Conservation (phyloP, 1,284 basidiomycete genomes). For the Sphagnurus paluster region DNA sequence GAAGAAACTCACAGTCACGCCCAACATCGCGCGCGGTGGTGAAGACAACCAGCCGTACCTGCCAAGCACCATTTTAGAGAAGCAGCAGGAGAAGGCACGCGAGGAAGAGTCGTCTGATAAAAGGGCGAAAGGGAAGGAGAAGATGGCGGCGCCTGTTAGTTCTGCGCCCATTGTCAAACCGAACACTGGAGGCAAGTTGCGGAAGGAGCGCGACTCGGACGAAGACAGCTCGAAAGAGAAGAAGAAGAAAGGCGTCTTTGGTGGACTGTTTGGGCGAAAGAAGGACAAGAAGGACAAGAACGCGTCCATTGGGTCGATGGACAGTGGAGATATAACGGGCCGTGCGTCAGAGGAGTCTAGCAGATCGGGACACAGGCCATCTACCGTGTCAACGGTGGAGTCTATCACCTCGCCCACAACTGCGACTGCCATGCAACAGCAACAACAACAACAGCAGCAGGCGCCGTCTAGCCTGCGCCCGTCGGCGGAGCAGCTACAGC, state of each 20-base stretch:
- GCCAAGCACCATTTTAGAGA: slow-evolving; percentile 49
- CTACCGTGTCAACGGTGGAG: slow-evolving; percentile 29
- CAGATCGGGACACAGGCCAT: slow-evolving; percentile 42
- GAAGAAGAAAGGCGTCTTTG: slow-evolving; percentile 67
- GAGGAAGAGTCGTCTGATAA: slow-evolving; percentile 71
- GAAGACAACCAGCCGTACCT: slow-evolving; percentile 24
- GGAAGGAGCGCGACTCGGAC: slow-evolving; percentile 54
- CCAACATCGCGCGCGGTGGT: slow-evolving; percentile 63
- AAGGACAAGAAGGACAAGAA: slow-evolving; percentile 73
- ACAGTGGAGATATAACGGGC: slow-evolving; percentile 35
- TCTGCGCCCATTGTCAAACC: slow-evolving; percentile 34
- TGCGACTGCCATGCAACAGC: slow-evolving; percentile 52
- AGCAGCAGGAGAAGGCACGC: slow-evolving; percentile 50
- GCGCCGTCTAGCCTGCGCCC: slow-evolving; percentile 30
- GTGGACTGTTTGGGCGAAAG: slow-evolving; percentile 71
- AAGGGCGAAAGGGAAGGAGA: slow-evolving; percentile 41
- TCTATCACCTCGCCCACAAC: slow-evolving; percentile 47
- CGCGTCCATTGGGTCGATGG: slow-evolving; percentile 46
- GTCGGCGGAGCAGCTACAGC: slow-evolving; percentile 32
- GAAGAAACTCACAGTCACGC: slow-evolving; percentile 74
- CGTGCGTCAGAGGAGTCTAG: slow-evolving; percentile 57
- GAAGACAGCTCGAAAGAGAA: slow-evolving; percentile 64
- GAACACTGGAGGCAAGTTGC: slow-evolving; percentile 51
- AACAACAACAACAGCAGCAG: slow-evolving; percentile 56
- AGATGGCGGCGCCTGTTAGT: slow-evolving; percentile 40